Percentiles rank a stretch among this genome's conserved stretches.
phyloP scores from a whole-genome alignment of 257 asterid species.

The Avicennia marina region DNA sequence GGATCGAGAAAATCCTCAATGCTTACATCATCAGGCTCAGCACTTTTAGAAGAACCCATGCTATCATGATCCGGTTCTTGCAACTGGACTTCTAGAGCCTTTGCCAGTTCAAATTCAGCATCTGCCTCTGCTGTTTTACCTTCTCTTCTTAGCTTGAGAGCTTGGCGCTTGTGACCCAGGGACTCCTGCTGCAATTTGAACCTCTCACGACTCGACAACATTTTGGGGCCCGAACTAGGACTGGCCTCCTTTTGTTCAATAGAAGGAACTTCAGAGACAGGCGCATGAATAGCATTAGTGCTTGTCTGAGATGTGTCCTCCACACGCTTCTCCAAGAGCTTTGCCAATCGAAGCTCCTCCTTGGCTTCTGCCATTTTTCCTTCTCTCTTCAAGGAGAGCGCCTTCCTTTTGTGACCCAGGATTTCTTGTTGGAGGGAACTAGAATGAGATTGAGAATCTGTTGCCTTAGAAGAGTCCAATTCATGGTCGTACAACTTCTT shows the following conservation, averaged over 20 bases:
- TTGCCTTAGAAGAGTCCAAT: constrained; percentile 20
- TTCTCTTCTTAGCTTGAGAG: constrained; percentile 68
- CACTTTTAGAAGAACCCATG: constrained; percentile 19
- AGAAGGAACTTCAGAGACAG: constrained; percentile 33
- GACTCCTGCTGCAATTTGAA: constrained; percentile 66
- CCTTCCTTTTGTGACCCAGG: constrained; percentile 73
- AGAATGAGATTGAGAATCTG: constrained; percentile 29
- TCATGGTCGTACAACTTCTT: constrained; percentile 19
- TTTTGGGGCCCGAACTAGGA: constrained; percentile 36
- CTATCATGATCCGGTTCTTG: constrained; percentile 35
- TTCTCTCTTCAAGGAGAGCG: constrained; percentile 77
- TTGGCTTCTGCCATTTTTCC: constrained; percentile 91
- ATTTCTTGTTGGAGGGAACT: constrained; percentile 53
- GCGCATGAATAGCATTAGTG: constrained; percentile 28
- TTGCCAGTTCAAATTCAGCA: constrained; percentile 54
- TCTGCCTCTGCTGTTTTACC: constrained; percentile 65
- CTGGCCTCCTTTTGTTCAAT: constrained; percentile 15
- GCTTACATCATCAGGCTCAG: constrained; percentile 36
- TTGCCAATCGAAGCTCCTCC: constrained; percentile 87
- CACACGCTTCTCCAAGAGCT: constrained; percentile 61
- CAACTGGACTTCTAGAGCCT: constrained; percentile 54
- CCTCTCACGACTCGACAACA: constrained; percentile 53
- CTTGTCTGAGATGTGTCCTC: constrained; percentile 34
- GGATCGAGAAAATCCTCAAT: constrained; percentile 73
- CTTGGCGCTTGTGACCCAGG: constrained; percentile 61